Percentiles rank a stretch among this genome's conserved stretches.
These are phyloP conservation scores for Bacterosira constricta DNA, from an alignment of 108 stramenopile species.

Conservation along the genomic window DNA sequence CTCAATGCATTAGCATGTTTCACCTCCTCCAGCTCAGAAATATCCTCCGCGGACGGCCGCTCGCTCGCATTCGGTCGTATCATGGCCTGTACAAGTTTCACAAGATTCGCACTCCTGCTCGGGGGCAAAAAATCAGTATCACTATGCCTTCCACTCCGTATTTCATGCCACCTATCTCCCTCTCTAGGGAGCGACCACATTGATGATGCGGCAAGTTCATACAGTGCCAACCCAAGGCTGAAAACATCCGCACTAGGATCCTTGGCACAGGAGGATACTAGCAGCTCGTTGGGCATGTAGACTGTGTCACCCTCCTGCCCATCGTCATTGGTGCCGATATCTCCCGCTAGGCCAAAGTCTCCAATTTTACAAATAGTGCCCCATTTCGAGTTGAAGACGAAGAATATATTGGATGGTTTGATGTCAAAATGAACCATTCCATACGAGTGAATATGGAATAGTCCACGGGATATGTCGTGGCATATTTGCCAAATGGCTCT, in stretches of 20 bases:
- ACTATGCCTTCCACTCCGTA: slow-evolving; percentile 54
- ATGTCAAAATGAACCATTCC: slow-evolving; percentile 85
- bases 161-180: slow-evolving; percentile 74
- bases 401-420: slow-evolving; percentile 86
- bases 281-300: slow-evolving; percentile 79
- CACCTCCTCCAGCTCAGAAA: slow-evolving; percentile 44
- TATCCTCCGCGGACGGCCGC: slow-evolving; percentile 70
- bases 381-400: slow-evolving; percentile 58
- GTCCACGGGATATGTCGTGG: slow-evolving; percentile 81
- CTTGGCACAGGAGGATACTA: slow-evolving; percentile 49
- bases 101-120: slow-evolving; percentile 49
- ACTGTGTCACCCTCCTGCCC: slow-evolving; percentile 86
- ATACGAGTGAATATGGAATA: slow-evolving; percentile 78
- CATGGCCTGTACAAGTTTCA: slow-evolving; percentile 60
- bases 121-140: slow-evolving; percentile 60
- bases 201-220: slow-evolving; percentile 65
- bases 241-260: slow-evolving; percentile 82
- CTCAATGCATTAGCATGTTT: slow-evolving; percentile 46
- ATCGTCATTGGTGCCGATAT: slow-evolving; percentile 71
- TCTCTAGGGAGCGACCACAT: slow-evolving; percentile 65
- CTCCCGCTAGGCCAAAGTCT: slow-evolving; percentile 84
- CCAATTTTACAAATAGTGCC: slow-evolving; percentile 88
- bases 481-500: slow-evolving; percentile 81
- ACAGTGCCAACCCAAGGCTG: slow-evolving; percentile 80
- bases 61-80: slow-evolving; percentile 43